phyloP scores from a whole-genome alignment of 2,329 filamentous ascomycete genomes.

The Botrytis sinoallii region DNA sequence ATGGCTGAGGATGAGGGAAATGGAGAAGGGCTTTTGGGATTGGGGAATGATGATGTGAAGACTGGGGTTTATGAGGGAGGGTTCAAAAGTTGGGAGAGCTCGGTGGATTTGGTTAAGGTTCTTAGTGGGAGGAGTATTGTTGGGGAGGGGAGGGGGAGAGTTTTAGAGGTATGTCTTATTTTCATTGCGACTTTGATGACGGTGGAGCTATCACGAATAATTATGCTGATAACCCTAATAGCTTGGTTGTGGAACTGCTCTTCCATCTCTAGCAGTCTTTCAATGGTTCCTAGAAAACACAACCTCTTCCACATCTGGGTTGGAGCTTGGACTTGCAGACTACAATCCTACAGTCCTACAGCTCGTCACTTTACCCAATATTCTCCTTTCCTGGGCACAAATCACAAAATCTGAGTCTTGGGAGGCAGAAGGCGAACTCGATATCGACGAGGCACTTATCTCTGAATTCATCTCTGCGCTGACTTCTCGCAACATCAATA shows the following conservation, averaged over 20 bases:
- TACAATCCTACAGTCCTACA: slow-evolving; percentile 77
- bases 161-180: slow-evolving; percentile 35
- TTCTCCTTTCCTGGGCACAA: slow-evolving; percentile 63
- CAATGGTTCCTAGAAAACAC: slow-evolving; percentile 49
- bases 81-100: slow-evolving; percentile 89
- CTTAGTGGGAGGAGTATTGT: slow-evolving; percentile 16
- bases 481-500: slow-evolving; percentile 46
- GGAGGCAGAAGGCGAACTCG: slow-evolving; percentile 37
- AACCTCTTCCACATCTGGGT: slow-evolving; percentile 20
- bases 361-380: slow-evolving; percentile 75
- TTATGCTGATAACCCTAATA: slow-evolving; percentile 37
- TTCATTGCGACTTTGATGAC: background rate
- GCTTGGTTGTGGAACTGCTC: slow-evolving; percentile 75
- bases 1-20: slow-evolving; percentile 71
- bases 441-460: slow-evolving; percentile 47
- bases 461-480: slow-evolving; percentile 57
- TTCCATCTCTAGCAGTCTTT: slow-evolving; percentile 70
- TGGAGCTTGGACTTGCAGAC: slow-evolving; percentile 68
- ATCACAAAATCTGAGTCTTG: slow-evolving; percentile 24
- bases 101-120: slow-evolving; percentile 72
- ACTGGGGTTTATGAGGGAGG: slow-evolving; percentile 83
- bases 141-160: slow-evolving; percentile 22
- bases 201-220: no score
- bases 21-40: slow-evolving; percentile 48
- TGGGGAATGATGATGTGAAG: slow-evolving; percentile 71